phyloP scores from a whole-genome alignment of 2,329 filamentous ascomycete genomes.

The Tolypocladium sp. region DNA sequence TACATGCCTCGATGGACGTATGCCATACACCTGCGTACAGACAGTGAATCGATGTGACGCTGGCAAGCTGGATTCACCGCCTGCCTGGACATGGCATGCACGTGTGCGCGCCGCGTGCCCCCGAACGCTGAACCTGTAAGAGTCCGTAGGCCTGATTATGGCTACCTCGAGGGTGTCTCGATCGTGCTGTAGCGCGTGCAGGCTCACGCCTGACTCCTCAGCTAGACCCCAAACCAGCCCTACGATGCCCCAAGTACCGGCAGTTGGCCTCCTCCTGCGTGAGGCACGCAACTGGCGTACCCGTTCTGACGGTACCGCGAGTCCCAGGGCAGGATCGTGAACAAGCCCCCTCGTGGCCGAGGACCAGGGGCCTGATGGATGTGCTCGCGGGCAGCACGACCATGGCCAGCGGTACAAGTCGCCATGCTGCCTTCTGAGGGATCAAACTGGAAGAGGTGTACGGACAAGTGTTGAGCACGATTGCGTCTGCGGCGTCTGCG shows the following conservation, averaged over 20 bases:
- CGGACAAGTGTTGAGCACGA: background rate
- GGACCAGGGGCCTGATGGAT: background rate
- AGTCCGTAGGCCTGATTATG: background rate
- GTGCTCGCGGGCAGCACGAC: background rate
- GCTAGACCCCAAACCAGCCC: background rate
- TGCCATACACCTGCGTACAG: background rate
- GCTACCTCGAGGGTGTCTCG: background rate
- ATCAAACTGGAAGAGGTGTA: background rate
- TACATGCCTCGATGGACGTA: background rate
- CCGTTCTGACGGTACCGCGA: background rate
- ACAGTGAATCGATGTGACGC: background rate
- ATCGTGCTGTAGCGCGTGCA: background rate
- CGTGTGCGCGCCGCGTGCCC: background rate
- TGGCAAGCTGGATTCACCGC: background rate
- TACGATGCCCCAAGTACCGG: slow-evolving; percentile 1
- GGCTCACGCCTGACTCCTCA: background rate
- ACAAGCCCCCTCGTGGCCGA: background rate
- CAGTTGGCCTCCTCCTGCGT: background rate
- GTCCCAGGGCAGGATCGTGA: background rate
- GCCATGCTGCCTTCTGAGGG: background rate
- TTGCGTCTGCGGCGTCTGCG: slow-evolving; percentile 7
- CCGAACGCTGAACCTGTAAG: background rate
- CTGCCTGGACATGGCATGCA: background rate
- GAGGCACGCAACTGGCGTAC: background rate
- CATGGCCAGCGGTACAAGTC: background rate